Base-by-base conservation (phyloP, 1,284 basidiomycete species). In the Heterobasidion irregulare region DNA sequence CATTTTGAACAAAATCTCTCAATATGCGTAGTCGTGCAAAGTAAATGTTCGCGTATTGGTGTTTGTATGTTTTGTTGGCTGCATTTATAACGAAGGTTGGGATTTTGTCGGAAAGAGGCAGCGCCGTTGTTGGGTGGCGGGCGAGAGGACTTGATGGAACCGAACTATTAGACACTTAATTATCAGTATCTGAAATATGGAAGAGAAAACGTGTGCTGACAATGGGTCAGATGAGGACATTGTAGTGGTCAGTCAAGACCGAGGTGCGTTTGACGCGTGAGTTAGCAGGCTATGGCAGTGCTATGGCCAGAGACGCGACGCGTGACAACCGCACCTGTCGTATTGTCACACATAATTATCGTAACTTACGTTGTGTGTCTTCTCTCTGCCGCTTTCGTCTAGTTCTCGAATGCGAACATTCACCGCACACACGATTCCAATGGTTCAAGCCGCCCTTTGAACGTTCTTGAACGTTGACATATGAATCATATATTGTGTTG, bases 41-140 rank as follows among this genome's bases (percentile, higher is more conserved):
- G 73, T 97, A 97, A 35, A 97, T 89, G 66, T 94, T 96, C 2
- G 94, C 84, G 71, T 95, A 97, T 70, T 97, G 94, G 63, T 94
- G 86, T 65, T 80, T 86, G 73, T 88, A 90, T 1, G 86, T 84
- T 63, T 78, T 84, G 64, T 83, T 77, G 41, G 68, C 68, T 19
- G 68, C 62, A 46, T 73, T 73, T 53, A 89, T 77, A 47, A 75
- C 61, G 67, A 88, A 89, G 16, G 80, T 83, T 8, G 82, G 79
- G 8, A 76, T 74, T 43, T 66, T 64, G 26, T 70, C 62, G 1
- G 73, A 50, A 48, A 50, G 16, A 18, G 74, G 68, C 6, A 79
- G 58, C 32, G 80, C 57, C 2, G 53, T 54, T 2, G 67, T 71
- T 38, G 64, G 51, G 48, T 52, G 52, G 33, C 69, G 68, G 33